A percentile compares a stretch with the other conserved stretches of the same genome.
Conservation (phyloP, 2,329 filamentous ascomycete genomes). For the Monosporascus sp. region DNA sequence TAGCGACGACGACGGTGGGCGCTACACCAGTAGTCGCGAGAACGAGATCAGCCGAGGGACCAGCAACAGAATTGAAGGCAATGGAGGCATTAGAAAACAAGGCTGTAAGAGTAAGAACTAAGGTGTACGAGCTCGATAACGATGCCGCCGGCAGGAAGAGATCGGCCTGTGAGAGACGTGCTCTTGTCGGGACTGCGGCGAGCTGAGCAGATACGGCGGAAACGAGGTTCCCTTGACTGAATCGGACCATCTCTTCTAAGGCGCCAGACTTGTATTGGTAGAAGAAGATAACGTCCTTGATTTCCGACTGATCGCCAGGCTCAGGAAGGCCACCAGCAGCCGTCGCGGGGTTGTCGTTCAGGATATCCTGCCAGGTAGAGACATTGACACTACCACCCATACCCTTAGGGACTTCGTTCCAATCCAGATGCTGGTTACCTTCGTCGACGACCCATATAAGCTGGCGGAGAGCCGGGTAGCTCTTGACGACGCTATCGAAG, state of each 20-base stretch:
- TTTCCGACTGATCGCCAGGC: constrained; percentile 47
- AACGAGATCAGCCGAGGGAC: constrained; percentile 63
- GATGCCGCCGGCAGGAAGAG: constrained; percentile 81
- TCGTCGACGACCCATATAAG: constrained; percentile 91
- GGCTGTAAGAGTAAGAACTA: constrained; percentile 74
- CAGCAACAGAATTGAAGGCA: constrained; percentile 83
- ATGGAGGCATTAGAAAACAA: constrained; percentile 81
- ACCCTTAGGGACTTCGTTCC: constrained; percentile 80
- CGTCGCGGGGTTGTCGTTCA: constrained; percentile 61
- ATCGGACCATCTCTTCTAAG: constrained; percentile 69
- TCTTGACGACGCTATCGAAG: constrained; percentile 64
- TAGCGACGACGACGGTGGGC: constrained; percentile 78
- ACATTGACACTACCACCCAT: constrained; percentile 72
- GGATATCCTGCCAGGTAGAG: constrained; percentile 87
- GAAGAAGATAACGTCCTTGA: constrained; percentile 59
- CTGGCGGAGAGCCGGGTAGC: constrained; percentile 66
- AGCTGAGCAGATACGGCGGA: constrained; percentile 77
- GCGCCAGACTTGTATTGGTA: constrained; percentile 53
- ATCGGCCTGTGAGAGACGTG: constrained; percentile 70
- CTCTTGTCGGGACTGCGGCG: constrained; percentile 66
- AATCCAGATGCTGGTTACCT: constrained; percentile 88
- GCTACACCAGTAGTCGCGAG: constrained; percentile 69
- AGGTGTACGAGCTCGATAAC: constrained; percentile 71
- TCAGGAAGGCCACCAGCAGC: constrained; percentile 60
- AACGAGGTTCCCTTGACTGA: constrained; percentile 79